Percentiles rank a stretch among this genome's conserved stretches.
Evolutionary conservation across 2,329 filamentous ascomycete species (phyloP).

Genomic region (Colletotrichum spinosum): DNA sequence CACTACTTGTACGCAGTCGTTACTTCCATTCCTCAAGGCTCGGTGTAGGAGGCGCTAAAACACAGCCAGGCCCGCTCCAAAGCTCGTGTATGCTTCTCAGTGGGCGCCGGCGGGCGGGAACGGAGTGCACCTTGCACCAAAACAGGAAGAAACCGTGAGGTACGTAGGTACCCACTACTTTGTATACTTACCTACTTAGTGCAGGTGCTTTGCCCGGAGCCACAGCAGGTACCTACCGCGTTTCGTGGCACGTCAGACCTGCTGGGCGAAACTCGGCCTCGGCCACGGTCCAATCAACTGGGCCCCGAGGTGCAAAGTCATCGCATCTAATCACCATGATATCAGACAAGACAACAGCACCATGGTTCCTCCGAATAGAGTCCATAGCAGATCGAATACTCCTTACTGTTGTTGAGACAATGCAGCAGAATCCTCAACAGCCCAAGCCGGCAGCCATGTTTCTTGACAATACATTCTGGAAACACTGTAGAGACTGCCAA

Average conservation of each 20-base stretch:
- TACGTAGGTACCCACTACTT: neutral
- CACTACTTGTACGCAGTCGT: too few relatives aligned
- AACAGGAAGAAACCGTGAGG: neutral
- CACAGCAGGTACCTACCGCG: too few relatives aligned
- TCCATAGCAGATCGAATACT: too few relatives aligned
- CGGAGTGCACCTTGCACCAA: too few relatives aligned
- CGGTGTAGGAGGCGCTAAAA: neutral
- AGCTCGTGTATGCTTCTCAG: conserved; percentile 31
- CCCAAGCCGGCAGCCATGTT: too few relatives aligned
- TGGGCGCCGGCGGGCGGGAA: conserved; percentile 26
- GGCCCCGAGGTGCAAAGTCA: conserved; percentile 5
- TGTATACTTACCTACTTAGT: neutral
- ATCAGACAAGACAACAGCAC: conserved; percentile 22
- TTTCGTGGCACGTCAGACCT: too few relatives aligned
- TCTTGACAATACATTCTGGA: too few relatives aligned
- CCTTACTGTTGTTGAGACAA: too few relatives aligned
- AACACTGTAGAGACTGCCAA: too few relatives aligned
- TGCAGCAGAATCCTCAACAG: too few relatives aligned
- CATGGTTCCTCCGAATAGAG: neutral
- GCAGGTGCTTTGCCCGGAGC: too few relatives aligned
- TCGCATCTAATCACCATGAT: conserved; percentile 17
- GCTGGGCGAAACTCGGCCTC: neutral
- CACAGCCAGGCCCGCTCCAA: conserved; percentile 6
- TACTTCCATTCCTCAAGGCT: too few relatives aligned
- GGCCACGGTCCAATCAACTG: conserved; percentile 5